Conservation (phyloP, 352 stramenopile species). For the Phytophthora pistaciae region DNA sequence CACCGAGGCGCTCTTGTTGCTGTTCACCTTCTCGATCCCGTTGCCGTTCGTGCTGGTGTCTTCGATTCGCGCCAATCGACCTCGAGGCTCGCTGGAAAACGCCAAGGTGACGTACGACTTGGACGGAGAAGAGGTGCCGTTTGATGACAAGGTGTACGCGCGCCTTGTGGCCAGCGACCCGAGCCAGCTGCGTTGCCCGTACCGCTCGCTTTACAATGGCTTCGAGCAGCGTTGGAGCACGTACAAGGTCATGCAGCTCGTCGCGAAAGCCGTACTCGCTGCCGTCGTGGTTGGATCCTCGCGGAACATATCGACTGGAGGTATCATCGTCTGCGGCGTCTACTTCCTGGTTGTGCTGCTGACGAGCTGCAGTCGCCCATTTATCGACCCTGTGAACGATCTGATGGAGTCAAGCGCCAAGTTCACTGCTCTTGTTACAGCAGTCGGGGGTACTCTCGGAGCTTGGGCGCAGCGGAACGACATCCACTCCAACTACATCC, state of each 20-base stretch:
- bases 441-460: conserved; percentile 32
- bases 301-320: conserved; percentile 21
- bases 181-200: conserved; percentile 48
- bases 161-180: conserved; percentile 43
- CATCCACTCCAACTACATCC: conserved; percentile 10
- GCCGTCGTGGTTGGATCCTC: conserved; percentile 30
- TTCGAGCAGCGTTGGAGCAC: conserved; percentile 55
- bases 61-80: conserved; percentile 46
- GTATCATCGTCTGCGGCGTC: conserved; percentile 30
- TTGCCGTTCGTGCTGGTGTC: conserved; percentile 39
- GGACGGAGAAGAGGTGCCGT: conserved; percentile 43
- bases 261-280: conserved; percentile 49
- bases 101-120: conserved; percentile 48
- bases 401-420: conserved; percentile 53
- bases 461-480: conserved; percentile 14
- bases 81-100: conserved; percentile 43
- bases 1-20: conserved; percentile 26
- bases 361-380: conserved; percentile 45
- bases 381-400: conserved; percentile 53
- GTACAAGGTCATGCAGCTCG: conserved; percentile 56
- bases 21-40: conserved; percentile 44
- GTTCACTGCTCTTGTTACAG: conserved; percentile 40
- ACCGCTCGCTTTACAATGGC: conserved; percentile 56
- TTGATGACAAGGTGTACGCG: conserved; percentile 54
- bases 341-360: conserved; percentile 39